Percentiles rank a stretch among this genome's conserved stretches.
phyloP scores from a whole-genome alignment of 257 asterid species.

The Misopates orontium region DNA sequence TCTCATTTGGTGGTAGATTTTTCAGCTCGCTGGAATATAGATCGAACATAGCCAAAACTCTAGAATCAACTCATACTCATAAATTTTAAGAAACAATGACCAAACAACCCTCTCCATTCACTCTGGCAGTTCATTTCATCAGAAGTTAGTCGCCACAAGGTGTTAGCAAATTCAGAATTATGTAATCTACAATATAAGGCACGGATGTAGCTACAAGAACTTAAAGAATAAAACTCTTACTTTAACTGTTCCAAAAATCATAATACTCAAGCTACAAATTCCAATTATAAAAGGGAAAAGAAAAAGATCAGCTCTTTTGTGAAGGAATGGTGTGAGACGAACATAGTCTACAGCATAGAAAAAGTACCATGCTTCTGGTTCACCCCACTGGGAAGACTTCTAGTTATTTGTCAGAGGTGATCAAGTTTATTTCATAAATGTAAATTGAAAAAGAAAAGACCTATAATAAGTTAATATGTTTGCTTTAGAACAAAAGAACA shows the following conservation, averaged over 20 bases:
- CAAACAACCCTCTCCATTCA: constrained; percentile 1
- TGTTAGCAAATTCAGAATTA: no score
- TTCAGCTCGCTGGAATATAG: neutral
- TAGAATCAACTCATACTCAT: neutral
- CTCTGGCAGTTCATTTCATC: neutral
- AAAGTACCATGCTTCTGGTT: neutral
- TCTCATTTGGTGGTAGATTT: neutral
- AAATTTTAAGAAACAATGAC: neutral
- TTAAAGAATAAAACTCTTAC: no score
- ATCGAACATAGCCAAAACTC: neutral
- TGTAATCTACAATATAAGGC: no score
- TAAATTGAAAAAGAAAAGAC: no score
- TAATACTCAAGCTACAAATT: neutral
- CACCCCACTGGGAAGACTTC: neutral
- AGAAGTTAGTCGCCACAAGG: no score
- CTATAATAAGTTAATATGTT: neutral
- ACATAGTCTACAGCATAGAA: neutral
- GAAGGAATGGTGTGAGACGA: neutral
- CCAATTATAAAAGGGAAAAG: neutral
- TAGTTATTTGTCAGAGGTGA: neutral
- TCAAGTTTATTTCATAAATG: neutral
- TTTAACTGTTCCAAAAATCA: neutral
- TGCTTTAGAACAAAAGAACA: constrained; percentile 6
- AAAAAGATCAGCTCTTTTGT: neutral
- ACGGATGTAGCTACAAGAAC: no score